Conservation (phyloP, 1,284 basidiomycete species). For the Salmacisia buchloeana region DNA sequence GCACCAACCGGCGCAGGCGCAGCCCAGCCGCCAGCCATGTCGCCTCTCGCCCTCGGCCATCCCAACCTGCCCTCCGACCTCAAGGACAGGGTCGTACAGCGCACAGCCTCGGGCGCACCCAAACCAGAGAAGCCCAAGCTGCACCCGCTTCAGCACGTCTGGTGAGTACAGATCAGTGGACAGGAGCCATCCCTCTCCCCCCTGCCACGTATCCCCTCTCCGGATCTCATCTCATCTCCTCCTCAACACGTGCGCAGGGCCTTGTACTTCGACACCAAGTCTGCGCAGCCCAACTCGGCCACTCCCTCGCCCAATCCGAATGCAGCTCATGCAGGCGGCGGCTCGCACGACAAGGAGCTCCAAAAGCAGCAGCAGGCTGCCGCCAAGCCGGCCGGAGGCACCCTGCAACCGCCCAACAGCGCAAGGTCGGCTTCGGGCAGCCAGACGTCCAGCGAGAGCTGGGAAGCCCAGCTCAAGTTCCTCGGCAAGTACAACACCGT, state of each 20-base stretch:
- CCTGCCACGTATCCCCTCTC: conserved; percentile 4
- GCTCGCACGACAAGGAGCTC: not conserved
- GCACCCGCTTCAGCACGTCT: conserved; percentile 74
- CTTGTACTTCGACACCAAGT: conserved; percentile 78
- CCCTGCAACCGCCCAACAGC: conserved; percentile 70
- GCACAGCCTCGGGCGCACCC: conserved; percentile 1
- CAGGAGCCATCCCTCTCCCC: not conserved
- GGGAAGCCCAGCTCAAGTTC: conserved; percentile 35
- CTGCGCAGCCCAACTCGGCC: not conserved
- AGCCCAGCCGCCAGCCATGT: not conserved
- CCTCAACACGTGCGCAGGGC: conserved; percentile 57
- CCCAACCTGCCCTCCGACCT: no score
- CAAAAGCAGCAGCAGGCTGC: conserved; percentile 15
- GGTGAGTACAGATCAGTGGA: no score
- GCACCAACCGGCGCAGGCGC: not conserved
- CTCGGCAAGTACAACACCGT: conserved; percentile 53
- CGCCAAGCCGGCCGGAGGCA: conserved; percentile 52
- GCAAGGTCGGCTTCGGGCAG: conserved; percentile 75
- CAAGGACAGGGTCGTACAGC: not conserved
- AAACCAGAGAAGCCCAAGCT: conserved; percentile 5
- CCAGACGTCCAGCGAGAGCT: conserved; percentile 19
- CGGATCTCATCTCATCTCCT: conserved; percentile 10
- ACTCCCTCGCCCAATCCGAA: not conserved
- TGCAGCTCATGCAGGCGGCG: conserved; percentile 8
- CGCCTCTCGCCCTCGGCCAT: not conserved